Evolutionary conservation across 2,329 filamentous ascomycete species (phyloP).

Genomic region (Trichoderma lentiforme): DNA sequence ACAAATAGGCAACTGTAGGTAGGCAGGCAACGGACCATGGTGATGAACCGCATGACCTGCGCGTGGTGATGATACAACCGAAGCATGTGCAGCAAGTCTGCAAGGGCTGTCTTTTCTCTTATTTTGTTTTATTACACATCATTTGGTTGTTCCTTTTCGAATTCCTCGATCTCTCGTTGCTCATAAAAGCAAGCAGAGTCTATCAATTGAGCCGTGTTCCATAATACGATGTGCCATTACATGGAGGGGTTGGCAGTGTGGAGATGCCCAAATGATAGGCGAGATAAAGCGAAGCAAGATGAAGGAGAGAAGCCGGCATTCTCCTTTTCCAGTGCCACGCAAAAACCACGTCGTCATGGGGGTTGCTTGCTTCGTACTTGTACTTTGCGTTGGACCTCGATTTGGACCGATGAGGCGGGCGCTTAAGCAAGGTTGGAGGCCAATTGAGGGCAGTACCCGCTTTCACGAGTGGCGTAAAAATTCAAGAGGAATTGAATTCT

Average conservation of each 20-base stretch:
- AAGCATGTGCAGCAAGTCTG: neutral
- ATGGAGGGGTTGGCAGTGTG: constrained; percentile 7
- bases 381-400: neutral
- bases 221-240: too few relatives aligned
- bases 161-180: too few relatives aligned
- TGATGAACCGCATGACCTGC: constrained; percentile 14
- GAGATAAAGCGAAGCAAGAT: constrained; percentile 5
- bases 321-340: neutral
- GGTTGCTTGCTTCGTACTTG: neutral
- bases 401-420: neutral
- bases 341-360: neutral
- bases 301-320: neutral
- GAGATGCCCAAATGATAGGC: constrained; percentile 4
- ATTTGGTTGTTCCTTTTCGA: neutral
- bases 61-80: neutral
- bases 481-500: neutral
- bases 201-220: too few relatives aligned
- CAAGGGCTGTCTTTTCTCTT: neutral
- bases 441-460: constrained; percentile 8
- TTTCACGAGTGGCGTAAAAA: neutral
- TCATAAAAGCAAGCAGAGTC: too few relatives aligned
- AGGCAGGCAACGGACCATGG: neutral
- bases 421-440: constrained; percentile 3
- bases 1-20: neutral
- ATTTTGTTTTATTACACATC: neutral